phyloP scores from a whole-genome alignment of 805 yeast species.

The Yarrowia divulgata region DNA sequence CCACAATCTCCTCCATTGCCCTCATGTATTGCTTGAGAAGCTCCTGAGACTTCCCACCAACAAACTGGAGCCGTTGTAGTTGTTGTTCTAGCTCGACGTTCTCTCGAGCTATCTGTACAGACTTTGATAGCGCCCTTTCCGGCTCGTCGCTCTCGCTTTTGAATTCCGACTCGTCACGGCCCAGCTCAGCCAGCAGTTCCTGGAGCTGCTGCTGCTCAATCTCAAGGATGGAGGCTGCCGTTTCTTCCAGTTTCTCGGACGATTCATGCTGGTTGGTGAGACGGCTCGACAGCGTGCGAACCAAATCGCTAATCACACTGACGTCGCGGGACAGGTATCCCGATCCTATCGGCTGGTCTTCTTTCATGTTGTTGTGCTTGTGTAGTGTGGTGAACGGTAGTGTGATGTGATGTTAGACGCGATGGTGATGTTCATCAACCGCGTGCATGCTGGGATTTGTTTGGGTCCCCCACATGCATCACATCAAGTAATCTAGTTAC shows the following conservation, averaged over 20 bases:
- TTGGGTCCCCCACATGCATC: neutral
- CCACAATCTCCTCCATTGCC: slow-evolving; percentile 28
- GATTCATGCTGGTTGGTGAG: slow-evolving; percentile 18
- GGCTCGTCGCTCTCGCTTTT: slow-evolving; percentile 15
- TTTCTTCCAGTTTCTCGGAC: slow-evolving; percentile 9
- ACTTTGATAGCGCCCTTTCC: neutral
- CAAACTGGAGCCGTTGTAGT: slow-evolving; percentile 29
- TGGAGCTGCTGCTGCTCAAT: slow-evolving; percentile 18
- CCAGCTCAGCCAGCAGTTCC: slow-evolving; percentile 9
- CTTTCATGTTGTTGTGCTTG: slow-evolving; percentile 12
- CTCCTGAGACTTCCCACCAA: slow-evolving; percentile 26
- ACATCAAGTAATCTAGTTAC: neutral
- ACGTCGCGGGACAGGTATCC: slow-evolving; percentile 35
- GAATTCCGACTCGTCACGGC: slow-evolving; percentile 9
- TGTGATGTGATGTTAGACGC: neutral
- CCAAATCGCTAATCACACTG: slow-evolving; percentile 20
- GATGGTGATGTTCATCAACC: neutral
- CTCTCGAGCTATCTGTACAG: slow-evolving; percentile 9
- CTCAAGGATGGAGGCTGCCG: slow-evolving; percentile 13
- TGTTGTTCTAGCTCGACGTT: slow-evolving; percentile 22
- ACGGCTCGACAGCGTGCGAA: slow-evolving; percentile 15
- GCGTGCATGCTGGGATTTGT: slow-evolving; percentile 8
- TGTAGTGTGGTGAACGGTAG: too few relatives aligned
- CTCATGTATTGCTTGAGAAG: slow-evolving; percentile 29
- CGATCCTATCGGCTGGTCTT: slow-evolving; percentile 31